Evolutionary conservation across 352 stramenopile genomes (phyloP), one percentile per base, ranked within the genome.

Genomic region (Pythium aristosporum): DNA sequence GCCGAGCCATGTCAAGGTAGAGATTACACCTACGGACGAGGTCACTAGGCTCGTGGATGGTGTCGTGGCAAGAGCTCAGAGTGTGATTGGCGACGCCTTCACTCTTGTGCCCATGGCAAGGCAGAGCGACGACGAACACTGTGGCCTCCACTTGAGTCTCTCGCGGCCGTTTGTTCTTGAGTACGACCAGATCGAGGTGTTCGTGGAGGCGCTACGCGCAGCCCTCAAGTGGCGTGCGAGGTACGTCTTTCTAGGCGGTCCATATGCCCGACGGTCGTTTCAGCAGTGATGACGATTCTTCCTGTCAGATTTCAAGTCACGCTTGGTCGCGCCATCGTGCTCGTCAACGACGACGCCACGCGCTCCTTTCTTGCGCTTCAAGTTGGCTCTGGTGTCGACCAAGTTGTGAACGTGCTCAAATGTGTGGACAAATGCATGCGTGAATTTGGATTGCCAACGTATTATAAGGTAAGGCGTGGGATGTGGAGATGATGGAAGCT

Each of bases 261-360:
- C 16, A 30, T 7, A 2, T 2, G 15, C 7, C 34, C 30, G 34
- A 11, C 16, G 20, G 3, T 3, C 13, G n/a, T 50, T 5, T 5
- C n/a, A 20, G 44, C 18, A 15, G 44, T 5, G 37, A 43, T 5
- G 37, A 30, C 39, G 43, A 28, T 0, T 4, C 30, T 2, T 43
- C 9, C 20, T 30, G 3, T 15, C 43, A 92, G 78, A 18, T 90
- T 91, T 36, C 54, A 55, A 21, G 39, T 92, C 5, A 68, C 71
- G 0, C 63, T 94, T 32, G 55, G 57, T 8, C 66, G 55, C 3
- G 61, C 65, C 30, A 68, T 81, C 3, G 73, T 91, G 32, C 63
- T 94, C 23, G 59, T 82, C 43, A 94, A 94, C 42, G 86, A 94
- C 57, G 82, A 91, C 15, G 77, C 68, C 21, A 89, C 86, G 51